phyloP scores from a whole-genome alignment of 371 early-diverging fungal species.

The Rhizopus sp. region DNA sequence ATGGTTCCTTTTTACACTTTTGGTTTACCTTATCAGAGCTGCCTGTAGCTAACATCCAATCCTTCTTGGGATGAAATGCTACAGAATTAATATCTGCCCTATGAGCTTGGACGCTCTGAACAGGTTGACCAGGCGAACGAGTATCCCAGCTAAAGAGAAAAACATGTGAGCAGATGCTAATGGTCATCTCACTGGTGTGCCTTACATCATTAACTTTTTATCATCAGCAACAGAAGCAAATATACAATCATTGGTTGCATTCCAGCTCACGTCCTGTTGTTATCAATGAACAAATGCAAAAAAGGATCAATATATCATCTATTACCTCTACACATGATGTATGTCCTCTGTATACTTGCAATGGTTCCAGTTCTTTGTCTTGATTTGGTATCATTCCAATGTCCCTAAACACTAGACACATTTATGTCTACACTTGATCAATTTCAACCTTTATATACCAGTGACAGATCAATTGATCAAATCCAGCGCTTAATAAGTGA shows the following conservation, averaged over 20 bases:
- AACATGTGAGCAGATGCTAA: not conserved
- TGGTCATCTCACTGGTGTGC: not conserved
- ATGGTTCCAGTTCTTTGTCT: constrained; percentile 75
- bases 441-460: constrained; percentile 52
- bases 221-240: constrained; percentile 98
- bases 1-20: not conserved
- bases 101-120: constrained; percentile 83
- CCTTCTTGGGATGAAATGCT: constrained; percentile 88
- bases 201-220: constrained; percentile 84
- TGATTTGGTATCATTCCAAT: constrained; percentile 27
- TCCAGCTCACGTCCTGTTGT: constrained; percentile 92
- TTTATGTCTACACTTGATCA: not conserved
- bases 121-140: constrained; percentile 61
- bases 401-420: constrained; percentile 28
- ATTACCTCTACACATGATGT: constrained; percentile 87
- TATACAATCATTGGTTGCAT: constrained; percentile 71
- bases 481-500: constrained; percentile 83
- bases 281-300: constrained; percentile 6
- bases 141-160: constrained; percentile 67
- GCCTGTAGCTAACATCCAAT: constrained; percentile 93
- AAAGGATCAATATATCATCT: not conserved
- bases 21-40: constrained; percentile 81
- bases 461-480: constrained; percentile 82
- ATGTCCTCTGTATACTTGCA: constrained; percentile 79
- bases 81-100: constrained; percentile 91